Evolutionary conservation across 1,139 yeast species (phyloP).

Genomic region (Protomyces lactucae-debilis): DNA sequence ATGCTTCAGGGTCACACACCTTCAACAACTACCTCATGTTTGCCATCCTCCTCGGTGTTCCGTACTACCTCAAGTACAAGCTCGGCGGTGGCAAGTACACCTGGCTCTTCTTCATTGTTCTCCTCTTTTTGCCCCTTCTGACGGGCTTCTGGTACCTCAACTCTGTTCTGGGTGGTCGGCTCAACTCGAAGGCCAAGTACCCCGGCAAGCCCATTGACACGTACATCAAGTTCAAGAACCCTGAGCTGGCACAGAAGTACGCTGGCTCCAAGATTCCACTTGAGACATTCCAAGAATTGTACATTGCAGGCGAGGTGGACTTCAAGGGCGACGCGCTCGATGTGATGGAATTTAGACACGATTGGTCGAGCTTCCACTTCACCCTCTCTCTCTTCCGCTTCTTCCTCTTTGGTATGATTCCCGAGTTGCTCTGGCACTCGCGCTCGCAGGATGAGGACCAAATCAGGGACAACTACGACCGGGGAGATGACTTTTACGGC

Average conservation of each 20-base stretch:
- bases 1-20: conserved; percentile 78
- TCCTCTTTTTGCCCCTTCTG: conserved; percentile 63
- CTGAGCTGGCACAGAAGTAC: conserved; percentile 66
- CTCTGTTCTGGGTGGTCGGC: conserved; percentile 73
- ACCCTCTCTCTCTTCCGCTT: conserved; percentile 72
- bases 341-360: conserved; percentile 78
- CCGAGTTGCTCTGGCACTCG: conserved; percentile 87
- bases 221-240: conserved; percentile 77
- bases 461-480: conserved; percentile 91
- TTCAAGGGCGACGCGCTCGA: conserved; percentile 88
- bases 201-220: conserved; percentile 76
- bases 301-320: conserved; percentile 75
- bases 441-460: conserved; percentile 95
- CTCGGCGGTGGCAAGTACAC: conserved; percentile 72
- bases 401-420: conserved; percentile 83
- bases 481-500: conserved; percentile 92
- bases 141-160: conserved; percentile 74
- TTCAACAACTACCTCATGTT: conserved; percentile 62
- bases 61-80: conserved; percentile 59
- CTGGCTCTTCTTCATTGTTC: conserved; percentile 48
- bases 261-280: conserved; percentile 78
- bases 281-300: conserved; percentile 88
- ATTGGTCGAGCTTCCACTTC: conserved; percentile 81
- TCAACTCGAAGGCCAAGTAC: conserved; percentile 68
- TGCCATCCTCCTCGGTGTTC: conserved; percentile 54